Conservation (phyloP, 768 basidiomycete species). For the Collybia sp. region DNA sequence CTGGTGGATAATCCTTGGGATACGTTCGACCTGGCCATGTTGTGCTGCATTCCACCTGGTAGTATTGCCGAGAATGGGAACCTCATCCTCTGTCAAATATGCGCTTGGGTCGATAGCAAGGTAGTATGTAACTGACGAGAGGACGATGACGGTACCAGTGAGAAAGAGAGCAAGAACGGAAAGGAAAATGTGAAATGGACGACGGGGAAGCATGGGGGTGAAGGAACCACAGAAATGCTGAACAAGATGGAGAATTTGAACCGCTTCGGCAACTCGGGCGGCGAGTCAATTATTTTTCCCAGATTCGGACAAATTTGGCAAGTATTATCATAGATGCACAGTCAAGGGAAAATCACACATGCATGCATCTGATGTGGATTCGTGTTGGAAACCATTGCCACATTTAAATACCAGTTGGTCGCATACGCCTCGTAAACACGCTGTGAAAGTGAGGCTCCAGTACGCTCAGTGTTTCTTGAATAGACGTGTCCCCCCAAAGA, state of each 20-base stretch:
- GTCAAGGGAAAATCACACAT: background rate
- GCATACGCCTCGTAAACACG: conserved; percentile 43
- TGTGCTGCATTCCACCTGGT: conserved; percentile 62
- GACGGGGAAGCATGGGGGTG: conserved; percentile 39
- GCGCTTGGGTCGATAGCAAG: conserved; percentile 76
- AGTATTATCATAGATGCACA: no score
- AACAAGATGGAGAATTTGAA: conserved; percentile 1
- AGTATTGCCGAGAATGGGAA: conserved; percentile 50
- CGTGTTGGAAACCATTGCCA: background rate
- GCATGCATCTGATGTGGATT: background rate
- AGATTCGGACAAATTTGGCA: no score
- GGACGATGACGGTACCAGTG: conserved; percentile 83
- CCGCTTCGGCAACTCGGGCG: background rate
- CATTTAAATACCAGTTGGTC: conserved; percentile 23
- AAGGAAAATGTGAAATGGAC: conserved; percentile 38
- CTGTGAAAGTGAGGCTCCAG: conserved; percentile 43
- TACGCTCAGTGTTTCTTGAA: conserved; percentile 43
- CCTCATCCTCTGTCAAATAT: conserved; percentile 76
- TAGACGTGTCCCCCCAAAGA: conserved; percentile 47
- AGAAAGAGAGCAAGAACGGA: conserved; percentile 69
- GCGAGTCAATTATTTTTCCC: no score
- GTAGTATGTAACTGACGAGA: conserved; percentile 89
- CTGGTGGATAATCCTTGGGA: conserved; percentile 94
- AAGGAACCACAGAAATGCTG: conserved; percentile 5
- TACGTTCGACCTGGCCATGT: conserved; percentile 61